These are phyloP conservation scores for Lithocarpus polystachyus DNA, from an alignment of 306 rosid genomes.

Conservation along the genomic window DNA sequence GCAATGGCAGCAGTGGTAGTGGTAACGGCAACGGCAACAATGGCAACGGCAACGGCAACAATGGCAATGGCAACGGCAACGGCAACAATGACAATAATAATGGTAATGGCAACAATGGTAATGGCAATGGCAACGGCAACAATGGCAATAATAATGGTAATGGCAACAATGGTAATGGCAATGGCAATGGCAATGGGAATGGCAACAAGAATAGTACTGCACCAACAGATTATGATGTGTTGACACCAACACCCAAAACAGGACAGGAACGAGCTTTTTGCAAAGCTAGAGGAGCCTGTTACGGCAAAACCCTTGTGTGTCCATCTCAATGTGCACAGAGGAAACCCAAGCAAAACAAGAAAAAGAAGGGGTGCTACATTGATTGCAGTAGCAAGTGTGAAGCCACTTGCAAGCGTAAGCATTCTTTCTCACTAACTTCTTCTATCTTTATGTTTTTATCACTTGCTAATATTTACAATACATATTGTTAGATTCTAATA, in stretches of 20 bases:
- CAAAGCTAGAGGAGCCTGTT: constrained; percentile 34
- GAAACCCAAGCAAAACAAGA: constrained; percentile 81
- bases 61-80: no score
- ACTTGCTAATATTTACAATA: background rate
- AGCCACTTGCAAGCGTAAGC: constrained; percentile 79
- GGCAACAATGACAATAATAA: no score
- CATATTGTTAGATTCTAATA: background rate
- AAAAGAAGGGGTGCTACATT: constrained; percentile 57
- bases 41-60: no score
- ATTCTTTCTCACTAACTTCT: background rate
- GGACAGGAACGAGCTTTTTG: constrained; percentile 65
- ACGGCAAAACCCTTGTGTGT: constrained; percentile 45
- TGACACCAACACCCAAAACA: constrained; percentile 21
- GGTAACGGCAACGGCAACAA: no score
- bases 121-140: no score
- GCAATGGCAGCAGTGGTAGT: no score
- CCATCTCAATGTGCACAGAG: constrained; percentile 52
- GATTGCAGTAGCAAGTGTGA: constrained; percentile 74
- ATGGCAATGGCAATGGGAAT: no score
- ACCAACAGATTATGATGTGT: constrained; percentile 19
- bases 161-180: no score
- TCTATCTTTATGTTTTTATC: no score
- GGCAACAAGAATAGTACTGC: no score
- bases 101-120: no score
- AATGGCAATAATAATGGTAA: no score